Conservation (phyloP, 441 rosid genomes). For the Capsella rubella region DNA sequence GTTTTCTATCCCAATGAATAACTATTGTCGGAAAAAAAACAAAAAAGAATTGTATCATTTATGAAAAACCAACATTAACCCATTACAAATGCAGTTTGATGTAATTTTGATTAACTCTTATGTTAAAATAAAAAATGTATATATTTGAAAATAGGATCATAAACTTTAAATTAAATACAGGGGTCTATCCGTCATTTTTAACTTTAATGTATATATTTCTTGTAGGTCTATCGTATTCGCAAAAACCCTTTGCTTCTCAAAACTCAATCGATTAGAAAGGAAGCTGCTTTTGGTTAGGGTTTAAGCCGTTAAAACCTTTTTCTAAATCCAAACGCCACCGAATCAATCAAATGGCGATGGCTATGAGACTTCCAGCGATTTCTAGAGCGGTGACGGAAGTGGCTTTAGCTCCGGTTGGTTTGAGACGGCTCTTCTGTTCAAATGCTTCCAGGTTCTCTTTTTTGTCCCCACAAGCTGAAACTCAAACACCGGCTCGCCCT, state of each 20-base stretch:
- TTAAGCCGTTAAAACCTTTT: constrained; percentile 30
- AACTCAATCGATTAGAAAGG: constrained; percentile 2
- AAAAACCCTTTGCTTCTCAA: background rate
- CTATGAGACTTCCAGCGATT: constrained; percentile 50
- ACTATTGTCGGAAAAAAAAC: too few relatives aligned
- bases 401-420: constrained; percentile 52
- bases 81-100: too few relatives aligned
- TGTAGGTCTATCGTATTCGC: constrained; percentile 2
- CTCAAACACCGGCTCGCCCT: constrained; percentile 55
- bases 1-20: too few relatives aligned
- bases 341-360: constrained; percentile 38
- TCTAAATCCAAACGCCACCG: background rate
- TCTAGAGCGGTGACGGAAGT: constrained; percentile 47
- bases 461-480: constrained; percentile 43
- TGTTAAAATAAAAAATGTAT: too few relatives aligned
- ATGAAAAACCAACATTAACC: too few relatives aligned
- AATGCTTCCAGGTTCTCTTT: constrained; percentile 45
- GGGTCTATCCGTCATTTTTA: constrained; percentile 29
- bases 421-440: constrained; percentile 62
- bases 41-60: too few relatives aligned
- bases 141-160: background rate
- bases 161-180: background rate
- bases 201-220: background rate
- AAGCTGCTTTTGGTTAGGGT: constrained; percentile 34
- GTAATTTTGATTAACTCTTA: too few relatives aligned